Evolutionary conservation across 495 filamentous ascomycete species (phyloP), one percentile per base, ranked within the genome.

Genomic region (Talaromyces wortmannii): DNA sequence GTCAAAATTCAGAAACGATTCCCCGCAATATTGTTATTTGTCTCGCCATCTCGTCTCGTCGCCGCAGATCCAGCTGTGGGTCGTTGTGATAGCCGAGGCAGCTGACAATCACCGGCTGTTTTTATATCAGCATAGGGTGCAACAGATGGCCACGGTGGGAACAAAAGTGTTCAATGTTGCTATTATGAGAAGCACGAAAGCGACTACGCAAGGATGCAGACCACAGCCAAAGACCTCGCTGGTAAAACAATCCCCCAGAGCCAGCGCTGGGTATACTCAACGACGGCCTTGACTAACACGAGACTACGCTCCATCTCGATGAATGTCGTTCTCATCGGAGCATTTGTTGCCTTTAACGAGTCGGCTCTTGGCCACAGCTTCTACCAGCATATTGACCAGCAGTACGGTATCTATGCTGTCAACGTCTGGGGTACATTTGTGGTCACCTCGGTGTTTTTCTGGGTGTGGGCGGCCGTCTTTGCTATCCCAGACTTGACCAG

Each of bases 241-340:
- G 40, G 52, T n/a, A 7, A 48, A 47, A 36, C 52, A 31, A 55
- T 55, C 29, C 52, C 52, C 29, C 52, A 55, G 40, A 55, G 43
- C 52, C 8, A 40, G 36, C 36, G 36, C 36, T 40, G 36, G 36
- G 36, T 13, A 40, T 40, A 10, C 36, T 40, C 36, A 40, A 40
- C 36, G 36, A 13, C 36, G 8, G 8, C 36, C 36, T 2, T 13
- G 36, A 13, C 36, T 2, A 40, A 40, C 36, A 40, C 36, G 36
- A 40, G 13, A 40, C 5, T 40, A 13, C 36, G 36, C 36, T 40
- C 36, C 5, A 2, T 40, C 36, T 40, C 36, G 8, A 40, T 13
- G 8, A 8, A 40, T 40, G 36, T 13, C 5, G 13, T 40, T 13
- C 36, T 40, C 36, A 40, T 40, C 36, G 36, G 8, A 8, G 5